A percentile compares a stretch with the other conserved stretches of the same genome.
phyloP scores from a whole-genome alignment of 495 filamentous ascomycete species.

The Aspergillus carlsbadensis region DNA sequence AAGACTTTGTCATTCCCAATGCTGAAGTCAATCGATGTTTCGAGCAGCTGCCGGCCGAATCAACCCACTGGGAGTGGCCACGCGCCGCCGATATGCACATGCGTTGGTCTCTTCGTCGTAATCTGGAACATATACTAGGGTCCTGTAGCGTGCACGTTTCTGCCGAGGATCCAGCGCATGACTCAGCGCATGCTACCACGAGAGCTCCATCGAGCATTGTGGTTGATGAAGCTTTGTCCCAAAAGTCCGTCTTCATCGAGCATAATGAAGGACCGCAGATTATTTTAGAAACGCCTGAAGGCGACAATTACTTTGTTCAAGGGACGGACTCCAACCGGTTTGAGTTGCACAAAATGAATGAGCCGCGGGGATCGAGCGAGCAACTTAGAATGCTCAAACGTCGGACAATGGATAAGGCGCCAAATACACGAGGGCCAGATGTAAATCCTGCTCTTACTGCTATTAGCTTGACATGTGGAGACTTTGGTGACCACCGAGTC shows the following conservation, averaged over 20 bases:
- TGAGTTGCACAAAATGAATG: background rate
- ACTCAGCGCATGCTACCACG: background rate
- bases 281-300: background rate
- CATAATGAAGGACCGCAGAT: background rate
- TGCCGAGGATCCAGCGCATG: background rate
- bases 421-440: background rate
- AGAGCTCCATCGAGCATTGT: background rate
- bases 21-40: background rate
- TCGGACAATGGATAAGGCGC: background rate
- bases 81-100: background rate
- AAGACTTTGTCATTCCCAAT: background rate
- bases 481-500: slow-evolving; percentile 9
- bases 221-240: background rate
- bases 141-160: background rate
- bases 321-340: background rate
- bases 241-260: background rate
- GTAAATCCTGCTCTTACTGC: background rate
- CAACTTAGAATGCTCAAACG: too few relatives aligned
- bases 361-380: too few relatives aligned
- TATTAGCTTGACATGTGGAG: slow-evolving; percentile 10
- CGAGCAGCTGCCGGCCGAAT: background rate
- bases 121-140: slow-evolving; percentile 8
- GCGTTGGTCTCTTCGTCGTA: slow-evolving; percentile 8
- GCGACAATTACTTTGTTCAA: background rate
- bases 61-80: slow-evolving; percentile 1